phyloP scores from a whole-genome alignment of 2,329 filamentous ascomycete species.

The Fusarium tuaranense region DNA sequence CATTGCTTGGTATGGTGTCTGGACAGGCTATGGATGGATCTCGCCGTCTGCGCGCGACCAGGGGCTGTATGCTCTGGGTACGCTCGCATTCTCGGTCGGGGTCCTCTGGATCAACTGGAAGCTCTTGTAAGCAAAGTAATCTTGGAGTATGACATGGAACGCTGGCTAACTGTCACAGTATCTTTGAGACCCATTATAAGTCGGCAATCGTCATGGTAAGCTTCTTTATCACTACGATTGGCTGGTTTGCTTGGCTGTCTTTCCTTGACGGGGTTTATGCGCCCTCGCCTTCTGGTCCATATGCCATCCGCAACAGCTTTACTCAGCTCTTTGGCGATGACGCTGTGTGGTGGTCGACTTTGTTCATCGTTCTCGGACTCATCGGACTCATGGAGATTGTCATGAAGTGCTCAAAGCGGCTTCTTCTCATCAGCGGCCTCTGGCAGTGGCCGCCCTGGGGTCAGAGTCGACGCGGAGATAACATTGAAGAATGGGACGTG shows the following conservation, averaged over 20 bases:
- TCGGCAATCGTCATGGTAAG: constrained; percentile 70
- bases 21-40: constrained; percentile 63
- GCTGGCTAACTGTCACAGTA: constrained; percentile 52
- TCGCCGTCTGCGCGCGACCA: constrained; percentile 69
- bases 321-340: constrained; percentile 75
- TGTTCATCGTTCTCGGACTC: constrained; percentile 72
- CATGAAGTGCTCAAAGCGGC: constrained; percentile 62
- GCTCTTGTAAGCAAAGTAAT: constrained; percentile 72
- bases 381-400: constrained; percentile 75
- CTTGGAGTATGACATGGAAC: background rate
- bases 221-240: constrained; percentile 69
- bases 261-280: constrained; percentile 76
- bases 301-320: constrained; percentile 78
- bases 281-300: constrained; percentile 60
- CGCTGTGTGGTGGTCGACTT: constrained; percentile 78
- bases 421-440: constrained; percentile 58
- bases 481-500: constrained; percentile 63
- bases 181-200: constrained; percentile 84
- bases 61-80: constrained; percentile 79
- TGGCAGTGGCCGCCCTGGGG: constrained; percentile 62
- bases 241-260: constrained; percentile 81
- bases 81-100: constrained; percentile 76
- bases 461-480: constrained; percentile 48
- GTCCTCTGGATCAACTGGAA: constrained; percentile 82
- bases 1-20: constrained; percentile 76